Evolutionary conservation across 2,329 filamentous ascomycete genomes (phyloP).

Genomic region (Ophiobolus disseminans): DNA sequence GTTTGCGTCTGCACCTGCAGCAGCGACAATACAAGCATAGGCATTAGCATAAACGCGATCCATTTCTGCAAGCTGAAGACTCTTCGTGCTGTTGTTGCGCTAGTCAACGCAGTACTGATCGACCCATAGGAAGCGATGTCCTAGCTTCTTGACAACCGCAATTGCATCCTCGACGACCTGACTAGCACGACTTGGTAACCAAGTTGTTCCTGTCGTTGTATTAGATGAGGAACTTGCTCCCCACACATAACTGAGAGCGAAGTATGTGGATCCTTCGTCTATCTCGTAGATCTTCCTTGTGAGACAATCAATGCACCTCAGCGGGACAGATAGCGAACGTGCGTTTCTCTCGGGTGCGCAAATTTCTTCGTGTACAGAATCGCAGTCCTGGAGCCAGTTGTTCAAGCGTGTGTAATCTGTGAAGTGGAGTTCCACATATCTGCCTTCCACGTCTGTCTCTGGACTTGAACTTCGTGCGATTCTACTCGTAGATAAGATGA

Average conservation of each 20-base stretch:
- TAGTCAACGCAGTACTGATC: conserved; percentile 8
- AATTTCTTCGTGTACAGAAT: too few relatives aligned
- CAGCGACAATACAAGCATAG: conserved; percentile 12
- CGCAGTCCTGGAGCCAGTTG: too few relatives aligned
- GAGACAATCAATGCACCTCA: conserved; percentile 5
- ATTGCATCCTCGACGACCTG: conserved; percentile 4
- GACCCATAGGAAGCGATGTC: conserved; percentile 2
- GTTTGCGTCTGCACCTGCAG: background rate
- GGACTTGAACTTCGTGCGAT: too few relatives aligned
- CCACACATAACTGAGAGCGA: conserved; percentile 9
- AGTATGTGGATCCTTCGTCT: background rate
- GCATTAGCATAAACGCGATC: conserved; percentile 12
- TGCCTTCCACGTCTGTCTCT: too few relatives aligned
- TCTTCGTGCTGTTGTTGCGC: background rate
- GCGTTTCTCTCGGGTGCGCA: too few relatives aligned
- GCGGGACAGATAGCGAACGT: too few relatives aligned
- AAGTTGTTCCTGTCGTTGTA: background rate
- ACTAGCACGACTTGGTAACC: background rate
- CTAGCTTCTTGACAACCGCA: background rate
- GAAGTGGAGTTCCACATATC: too few relatives aligned
- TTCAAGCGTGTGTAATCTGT: too few relatives aligned
- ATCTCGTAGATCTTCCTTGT: background rate
- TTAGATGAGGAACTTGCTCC: background rate
- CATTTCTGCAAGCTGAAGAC: conserved; percentile 12
- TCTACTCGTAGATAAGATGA: too few relatives aligned